A percentile compares a stretch with the other conserved stretches of the same genome.
Conservation (phyloP, 306 rosid genomes). For the Vachellia pachyceras region DNA sequence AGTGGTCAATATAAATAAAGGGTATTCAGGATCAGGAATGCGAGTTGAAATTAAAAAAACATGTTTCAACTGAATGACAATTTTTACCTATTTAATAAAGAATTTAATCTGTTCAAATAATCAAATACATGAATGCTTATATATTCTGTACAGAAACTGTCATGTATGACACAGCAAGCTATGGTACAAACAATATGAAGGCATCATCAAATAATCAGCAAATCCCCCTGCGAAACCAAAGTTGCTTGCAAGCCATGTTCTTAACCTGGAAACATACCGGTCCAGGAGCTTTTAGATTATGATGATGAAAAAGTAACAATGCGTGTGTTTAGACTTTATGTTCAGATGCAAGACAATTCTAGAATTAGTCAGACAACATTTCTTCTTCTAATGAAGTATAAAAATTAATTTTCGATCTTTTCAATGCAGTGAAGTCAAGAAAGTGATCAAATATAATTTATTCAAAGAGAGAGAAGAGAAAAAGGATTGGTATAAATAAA, state of each 20-base stretch:
- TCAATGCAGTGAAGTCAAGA: neutral
- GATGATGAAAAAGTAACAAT: neutral
- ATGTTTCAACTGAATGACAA: neutral
- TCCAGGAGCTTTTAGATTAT: neutral
- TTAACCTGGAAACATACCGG: slow-evolving; percentile 47
- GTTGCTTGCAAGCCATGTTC: slow-evolving; percentile 27
- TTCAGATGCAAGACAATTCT: neutral
- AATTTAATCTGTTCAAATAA: slow-evolving; percentile 21
- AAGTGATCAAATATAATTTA: no score
- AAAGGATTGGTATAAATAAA: no score
- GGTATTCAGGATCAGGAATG: no score
- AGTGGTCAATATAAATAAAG: no score
- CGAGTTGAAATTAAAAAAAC: no score
- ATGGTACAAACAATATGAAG: slow-evolving; percentile 9
- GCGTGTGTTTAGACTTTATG: neutral
- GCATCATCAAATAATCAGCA: neutral
- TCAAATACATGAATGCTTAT: slow-evolving; percentile 23
- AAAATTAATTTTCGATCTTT: no score
- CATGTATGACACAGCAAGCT: slow-evolving; percentile 40
- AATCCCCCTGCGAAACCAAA: slow-evolving; percentile 26
- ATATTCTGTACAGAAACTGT: slow-evolving; percentile 43
- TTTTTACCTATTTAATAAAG: neutral
- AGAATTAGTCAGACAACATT: neutral
- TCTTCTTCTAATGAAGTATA: neutral
- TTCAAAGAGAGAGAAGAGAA: no score